Evolutionary conservation across 2,329 filamentous ascomycete species (phyloP).

Genomic region (Colletotrichum sp.): DNA sequence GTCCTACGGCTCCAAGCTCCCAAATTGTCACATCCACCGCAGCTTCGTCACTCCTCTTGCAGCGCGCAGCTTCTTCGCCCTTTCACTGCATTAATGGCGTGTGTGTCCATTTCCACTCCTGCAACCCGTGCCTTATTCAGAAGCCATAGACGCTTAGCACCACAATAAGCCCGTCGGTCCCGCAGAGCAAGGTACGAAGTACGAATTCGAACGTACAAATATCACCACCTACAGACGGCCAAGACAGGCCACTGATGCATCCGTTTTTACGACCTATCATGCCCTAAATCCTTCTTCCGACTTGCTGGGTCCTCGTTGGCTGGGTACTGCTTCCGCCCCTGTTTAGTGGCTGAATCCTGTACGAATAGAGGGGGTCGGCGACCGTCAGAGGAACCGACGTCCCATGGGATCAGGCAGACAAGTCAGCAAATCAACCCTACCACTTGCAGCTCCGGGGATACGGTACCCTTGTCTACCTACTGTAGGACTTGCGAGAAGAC

Average conservation of each 20-base stretch:
- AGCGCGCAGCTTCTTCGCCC: neutral
- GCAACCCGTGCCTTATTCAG: neutral
- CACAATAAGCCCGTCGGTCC: neutral
- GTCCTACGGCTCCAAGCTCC: neutral
- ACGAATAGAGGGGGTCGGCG: neutral
- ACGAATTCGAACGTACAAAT: neutral
- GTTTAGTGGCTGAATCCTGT: neutral
- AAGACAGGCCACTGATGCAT: neutral
- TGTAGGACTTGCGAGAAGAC: neutral
- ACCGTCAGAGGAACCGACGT: neutral
- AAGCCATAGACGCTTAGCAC: neutral
- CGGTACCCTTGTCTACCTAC: neutral
- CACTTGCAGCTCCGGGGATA: neutral
- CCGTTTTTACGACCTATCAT: neutral
- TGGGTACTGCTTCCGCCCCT: neutral
- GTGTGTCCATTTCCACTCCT: neutral
- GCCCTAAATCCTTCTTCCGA: neutral
- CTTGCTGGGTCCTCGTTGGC: neutral
- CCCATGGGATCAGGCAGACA: neutral
- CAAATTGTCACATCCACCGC: neutral
- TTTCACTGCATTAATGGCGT: slow-evolving; percentile 14
- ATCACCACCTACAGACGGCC: neutral
- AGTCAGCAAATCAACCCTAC: neutral
- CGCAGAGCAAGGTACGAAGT: neutral
- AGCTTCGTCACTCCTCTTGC: neutral